Percentiles rank a stretch among this genome's conserved stretches.
Evolutionary conservation across 2,329 filamentous ascomycete species (phyloP).

Genomic region (Ophiocordyceps camponoti-rufipedis): DNA sequence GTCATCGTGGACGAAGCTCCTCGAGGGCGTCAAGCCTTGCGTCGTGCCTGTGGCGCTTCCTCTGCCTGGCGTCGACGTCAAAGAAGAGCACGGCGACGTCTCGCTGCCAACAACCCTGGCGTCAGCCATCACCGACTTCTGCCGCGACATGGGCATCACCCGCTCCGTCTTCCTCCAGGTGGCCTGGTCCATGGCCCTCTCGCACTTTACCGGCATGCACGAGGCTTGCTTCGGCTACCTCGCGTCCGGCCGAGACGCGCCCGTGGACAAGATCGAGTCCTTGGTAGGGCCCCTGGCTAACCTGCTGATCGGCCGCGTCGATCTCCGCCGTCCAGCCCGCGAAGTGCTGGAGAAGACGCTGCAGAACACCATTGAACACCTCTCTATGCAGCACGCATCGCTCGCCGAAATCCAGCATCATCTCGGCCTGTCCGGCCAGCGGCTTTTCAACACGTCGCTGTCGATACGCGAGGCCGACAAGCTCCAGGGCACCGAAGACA

Average conservation of each 20-base stretch:
- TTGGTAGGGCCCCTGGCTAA: slow-evolving; percentile 35
- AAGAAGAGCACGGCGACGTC: not conserved
- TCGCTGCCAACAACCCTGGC: not conserved
- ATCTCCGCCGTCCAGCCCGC: slow-evolving; percentile 9
- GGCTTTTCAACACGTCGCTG: slow-evolving; percentile 14
- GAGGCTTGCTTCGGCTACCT: slow-evolving; percentile 36
- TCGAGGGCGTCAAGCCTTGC: slow-evolving; percentile 3
- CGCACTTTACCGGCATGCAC: slow-evolving; percentile 23
- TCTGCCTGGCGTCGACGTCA: not conserved
- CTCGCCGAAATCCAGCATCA: slow-evolving; percentile 24
- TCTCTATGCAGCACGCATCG: slow-evolving; percentile 30
- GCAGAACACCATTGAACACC: slow-evolving; percentile 23
- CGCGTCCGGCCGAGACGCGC: slow-evolving; percentile 31
- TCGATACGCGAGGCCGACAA: slow-evolving; percentile 10
- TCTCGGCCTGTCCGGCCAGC: slow-evolving; percentile 6
- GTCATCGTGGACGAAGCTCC: slow-evolving; percentile 3
- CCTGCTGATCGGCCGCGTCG: slow-evolving; percentile 31
- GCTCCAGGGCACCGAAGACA: not conserved
- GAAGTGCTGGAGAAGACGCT: slow-evolving; percentile 24
- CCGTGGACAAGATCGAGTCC: slow-evolving; percentile 25
- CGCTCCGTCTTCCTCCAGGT: slow-evolving; percentile 30
- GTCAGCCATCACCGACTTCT: slow-evolving; percentile 10
- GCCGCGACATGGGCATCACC: slow-evolving; percentile 22
- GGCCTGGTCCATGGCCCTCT: slow-evolving; percentile 31
- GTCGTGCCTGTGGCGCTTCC: slow-evolving; percentile 2